phyloP scores from a whole-genome alignment of 176 grass and related monocot genomes.

The Hordeum marinum region DNA sequence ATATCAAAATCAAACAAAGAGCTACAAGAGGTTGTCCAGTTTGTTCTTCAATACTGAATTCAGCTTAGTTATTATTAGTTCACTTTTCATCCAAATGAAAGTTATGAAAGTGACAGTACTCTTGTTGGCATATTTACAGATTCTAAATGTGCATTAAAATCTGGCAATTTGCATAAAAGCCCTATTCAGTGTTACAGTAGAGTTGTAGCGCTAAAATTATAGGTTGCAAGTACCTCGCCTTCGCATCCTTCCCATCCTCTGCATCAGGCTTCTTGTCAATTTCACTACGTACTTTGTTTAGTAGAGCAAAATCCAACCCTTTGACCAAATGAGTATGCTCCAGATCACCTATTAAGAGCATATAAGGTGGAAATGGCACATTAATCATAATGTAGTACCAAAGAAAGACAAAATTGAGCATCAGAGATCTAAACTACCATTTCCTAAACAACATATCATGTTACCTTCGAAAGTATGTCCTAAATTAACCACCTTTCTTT shows the following conservation, averaged over 20 bases:
- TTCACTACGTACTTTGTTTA: slow-evolving; percentile 98
- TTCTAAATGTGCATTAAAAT: background rate
- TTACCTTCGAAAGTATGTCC: slow-evolving; percentile 14
- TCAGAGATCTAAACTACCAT: background rate
- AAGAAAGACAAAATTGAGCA: background rate
- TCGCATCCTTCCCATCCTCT: slow-evolving; percentile 77
- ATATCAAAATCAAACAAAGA: slow-evolving; percentile 7
- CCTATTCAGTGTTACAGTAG: background rate
- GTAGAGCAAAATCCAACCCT: slow-evolving; percentile 98
- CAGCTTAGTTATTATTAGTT: background rate
- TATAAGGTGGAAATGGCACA: background rate
- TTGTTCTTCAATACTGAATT: background rate
- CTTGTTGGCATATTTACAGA: background rate
- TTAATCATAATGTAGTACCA: slow-evolving; percentile 14
- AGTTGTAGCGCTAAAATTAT: background rate
- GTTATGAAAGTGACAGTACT: background rate
- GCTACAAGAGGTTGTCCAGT: background rate
- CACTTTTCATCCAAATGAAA: background rate
- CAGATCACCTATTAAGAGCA: slow-evolving; percentile 81
- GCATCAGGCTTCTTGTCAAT: slow-evolving; percentile 93
- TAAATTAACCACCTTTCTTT: background rate
- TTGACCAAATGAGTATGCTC: slow-evolving; percentile 99
- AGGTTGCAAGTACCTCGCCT: slow-evolving; percentile 51
- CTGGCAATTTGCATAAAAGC: background rate
- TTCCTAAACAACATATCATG: slow-evolving; percentile 1